Evolutionary conservation across 2,329 filamentous ascomycete species (phyloP).

Genomic region (Colletotrichum cuscutae): DNA sequence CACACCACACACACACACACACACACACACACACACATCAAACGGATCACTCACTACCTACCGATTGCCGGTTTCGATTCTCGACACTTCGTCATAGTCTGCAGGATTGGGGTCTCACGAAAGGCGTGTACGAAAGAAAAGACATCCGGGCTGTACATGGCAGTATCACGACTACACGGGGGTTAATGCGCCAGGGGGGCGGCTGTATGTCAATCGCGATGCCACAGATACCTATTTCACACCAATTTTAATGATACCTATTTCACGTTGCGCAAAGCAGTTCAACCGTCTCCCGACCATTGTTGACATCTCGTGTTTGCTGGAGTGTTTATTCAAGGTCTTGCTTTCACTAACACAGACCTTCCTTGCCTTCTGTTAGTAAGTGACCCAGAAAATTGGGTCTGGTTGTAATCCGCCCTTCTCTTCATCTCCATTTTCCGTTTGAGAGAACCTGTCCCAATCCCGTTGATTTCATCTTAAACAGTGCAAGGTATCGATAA

Average conservation of each 20-base stretch:
- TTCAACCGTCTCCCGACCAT: background rate
- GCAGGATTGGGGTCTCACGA: slow-evolving; percentile 22
- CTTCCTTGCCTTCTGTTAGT: background rate
- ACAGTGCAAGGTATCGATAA: background rate
- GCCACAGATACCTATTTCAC: slow-evolving; percentile 26
- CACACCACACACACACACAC: background rate
- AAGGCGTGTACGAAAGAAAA: slow-evolving; percentile 19
- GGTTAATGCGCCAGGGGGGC: slow-evolving; percentile 20
- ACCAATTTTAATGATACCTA: slow-evolving; percentile 13
- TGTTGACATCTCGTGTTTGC: background rate
- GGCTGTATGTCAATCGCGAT: slow-evolving; percentile 19
- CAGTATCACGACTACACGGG: slow-evolving; percentile 15
- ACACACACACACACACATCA: background rate
- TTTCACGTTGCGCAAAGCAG: slow-evolving; percentile 7
- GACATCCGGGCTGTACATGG: slow-evolving; percentile 19
- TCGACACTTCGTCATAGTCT: slow-evolving; percentile 9
- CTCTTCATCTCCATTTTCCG: background rate
- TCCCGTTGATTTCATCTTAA: background rate
- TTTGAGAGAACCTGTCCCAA: background rate
- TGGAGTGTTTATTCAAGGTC: background rate
- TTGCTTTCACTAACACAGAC: background rate
- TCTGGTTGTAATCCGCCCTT: background rate
- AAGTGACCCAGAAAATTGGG: background rate
- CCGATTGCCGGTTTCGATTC: slow-evolving; percentile 3
- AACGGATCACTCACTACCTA: background rate